These are phyloP conservation scores for Thermothelomyces thermophilus DNA, from an alignment of 2,329 filamentous ascomycete species.

Conservation along the genomic window DNA sequence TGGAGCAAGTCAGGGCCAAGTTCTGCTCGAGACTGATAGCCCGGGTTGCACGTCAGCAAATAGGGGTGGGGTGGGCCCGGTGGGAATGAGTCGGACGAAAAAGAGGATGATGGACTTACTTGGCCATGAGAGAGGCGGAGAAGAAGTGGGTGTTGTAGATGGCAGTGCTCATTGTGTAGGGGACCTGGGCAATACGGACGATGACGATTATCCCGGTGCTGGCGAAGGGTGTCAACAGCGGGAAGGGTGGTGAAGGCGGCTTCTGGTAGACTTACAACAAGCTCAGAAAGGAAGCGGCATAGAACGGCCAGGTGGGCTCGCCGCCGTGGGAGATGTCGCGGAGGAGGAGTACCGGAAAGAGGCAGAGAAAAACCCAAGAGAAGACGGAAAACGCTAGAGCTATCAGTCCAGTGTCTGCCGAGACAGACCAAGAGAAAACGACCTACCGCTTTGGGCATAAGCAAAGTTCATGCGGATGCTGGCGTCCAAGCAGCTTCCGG, in stretches of 20 bases:
- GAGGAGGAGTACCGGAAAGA: conserved; percentile 31
- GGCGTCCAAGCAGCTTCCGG: conserved; percentile 30
- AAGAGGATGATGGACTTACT: conserved; percentile 23
- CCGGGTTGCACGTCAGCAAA: neutral
- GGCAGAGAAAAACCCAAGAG: conserved; percentile 32
- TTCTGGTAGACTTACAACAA: conserved; percentile 25
- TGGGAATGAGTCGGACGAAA: no score
- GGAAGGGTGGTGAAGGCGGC: neutral
- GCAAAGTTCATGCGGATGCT: conserved; percentile 30
- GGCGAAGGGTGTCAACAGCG: neutral
- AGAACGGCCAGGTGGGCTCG: conserved; percentile 31
- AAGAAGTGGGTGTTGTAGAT: conserved; percentile 29
- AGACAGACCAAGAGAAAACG: neutral
- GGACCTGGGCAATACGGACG: conserved; percentile 32
- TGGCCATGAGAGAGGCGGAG: conserved; percentile 29
- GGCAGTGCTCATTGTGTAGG: conserved; percentile 25
- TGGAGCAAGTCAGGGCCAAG: conserved; percentile 33
- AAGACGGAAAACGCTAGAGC: conserved; percentile 31
- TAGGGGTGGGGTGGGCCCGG: neutral
- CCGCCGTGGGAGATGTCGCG: conserved; percentile 27
- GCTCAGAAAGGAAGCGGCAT: conserved; percentile 28
- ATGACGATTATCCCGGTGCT: conserved; percentile 31
- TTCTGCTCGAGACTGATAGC: conserved; percentile 31
- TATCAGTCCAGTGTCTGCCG: conserved; percentile 10
- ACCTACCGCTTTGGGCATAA: conserved; percentile 31